Evolutionary conservation across 176 grass and related monocot genomes (phyloP), one percentile per base, ranked within the genome.

Genomic region (Tillandsia fasciculata): DNA sequence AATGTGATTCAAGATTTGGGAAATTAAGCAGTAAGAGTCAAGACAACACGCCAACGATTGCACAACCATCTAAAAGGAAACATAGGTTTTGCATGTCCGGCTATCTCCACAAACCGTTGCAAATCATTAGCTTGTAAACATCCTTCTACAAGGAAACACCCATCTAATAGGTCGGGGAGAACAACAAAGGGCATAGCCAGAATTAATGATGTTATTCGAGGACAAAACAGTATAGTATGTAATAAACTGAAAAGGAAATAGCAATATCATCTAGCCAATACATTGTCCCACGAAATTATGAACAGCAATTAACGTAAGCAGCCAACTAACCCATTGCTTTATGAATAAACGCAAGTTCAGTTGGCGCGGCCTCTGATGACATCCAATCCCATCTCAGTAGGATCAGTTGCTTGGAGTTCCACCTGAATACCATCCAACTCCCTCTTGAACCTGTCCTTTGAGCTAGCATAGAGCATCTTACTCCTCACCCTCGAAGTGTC

Each of bases 391-490:
- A 96, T 85, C 27, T 91, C 91, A 22, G 70, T 79, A 1, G 82
- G 64, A 74, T 96, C 91, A 2, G 91, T 96, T 23, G 91, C 91
- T 47, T 91, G 91, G 65, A 96, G 53, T 13, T 88, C 84, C 6
- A 96, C 79, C 71, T 96, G 91, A 33, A 96, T 83, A 68, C 91
- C 87, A 20, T 88, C 81, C 8, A 96, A 67, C 50, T 77, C 79
- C 64, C 65, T 81, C 79, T 87, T 69, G 67, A 69, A 96, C 1
- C 67, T 83, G 6, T 80, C 49, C 64, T 86, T 90, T 0, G 91
- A 91, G 77, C 91, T 96, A 0, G 91, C 87, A 28, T 96, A 96
- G 27, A 87, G 52, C 91, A 96, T 96, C 87, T 96, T 96, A 77
- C 87, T 96, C 84, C 72, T 91, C 61, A 96, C 79, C 65, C 79